Conservation (phyloP, 305 asterid species). For the Fraxinus floribunda region DNA sequence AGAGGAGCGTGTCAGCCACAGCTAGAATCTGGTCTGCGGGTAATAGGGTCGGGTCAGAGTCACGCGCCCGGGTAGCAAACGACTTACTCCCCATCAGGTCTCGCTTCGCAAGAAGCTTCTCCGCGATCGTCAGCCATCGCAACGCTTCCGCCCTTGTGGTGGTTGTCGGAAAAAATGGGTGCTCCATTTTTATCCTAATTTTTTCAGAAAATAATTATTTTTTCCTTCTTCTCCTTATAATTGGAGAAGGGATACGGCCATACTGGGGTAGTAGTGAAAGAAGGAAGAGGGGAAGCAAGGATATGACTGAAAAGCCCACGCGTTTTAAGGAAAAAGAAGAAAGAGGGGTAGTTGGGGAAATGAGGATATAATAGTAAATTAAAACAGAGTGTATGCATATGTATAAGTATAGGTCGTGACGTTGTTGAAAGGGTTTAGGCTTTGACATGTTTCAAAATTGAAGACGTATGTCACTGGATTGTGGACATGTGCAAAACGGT, state of each 20-base stretch:
- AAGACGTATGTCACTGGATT: too few relatives aligned
- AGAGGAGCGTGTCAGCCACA: constrained; percentile 58
- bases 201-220: not conserved
- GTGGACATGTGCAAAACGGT: too few relatives aligned
- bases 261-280: not conserved
- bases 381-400: not conserved
- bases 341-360: not conserved
- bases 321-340: not conserved
- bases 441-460: too few relatives aligned
- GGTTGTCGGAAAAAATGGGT: constrained; percentile 46
- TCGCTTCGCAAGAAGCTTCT: constrained; percentile 49
- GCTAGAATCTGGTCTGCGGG: constrained; percentile 56
- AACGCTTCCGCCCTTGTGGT: constrained; percentile 53
- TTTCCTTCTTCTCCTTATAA: not conserved
- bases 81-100: constrained; percentile 57
- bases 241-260: not conserved
- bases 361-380: not conserved
- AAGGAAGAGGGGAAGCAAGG: not conserved
- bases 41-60: constrained; percentile 48
- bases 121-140: constrained; percentile 59
- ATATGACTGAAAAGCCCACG: not conserved
- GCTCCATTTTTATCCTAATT: constrained; percentile 42
- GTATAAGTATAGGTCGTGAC: too few relatives aligned
- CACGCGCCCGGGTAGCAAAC: constrained; percentile 68
- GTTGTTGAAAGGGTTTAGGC: too few relatives aligned